Conservation (phyloP, 2,329 filamentous ascomycete species). For the Rhynchosporium graminicola region DNA sequence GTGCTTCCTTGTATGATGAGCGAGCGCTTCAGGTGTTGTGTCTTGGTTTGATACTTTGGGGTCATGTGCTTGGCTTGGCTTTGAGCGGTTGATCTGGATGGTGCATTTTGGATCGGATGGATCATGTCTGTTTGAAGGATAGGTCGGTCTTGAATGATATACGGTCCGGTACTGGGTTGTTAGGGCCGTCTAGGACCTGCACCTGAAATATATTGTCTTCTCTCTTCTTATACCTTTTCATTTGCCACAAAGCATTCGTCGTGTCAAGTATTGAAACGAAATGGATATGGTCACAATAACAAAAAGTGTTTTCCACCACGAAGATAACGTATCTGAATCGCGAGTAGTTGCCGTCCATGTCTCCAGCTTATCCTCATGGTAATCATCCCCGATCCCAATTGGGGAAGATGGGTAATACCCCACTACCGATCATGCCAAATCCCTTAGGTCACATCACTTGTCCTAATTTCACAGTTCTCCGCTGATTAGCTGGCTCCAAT, state of each 20-base stretch:
- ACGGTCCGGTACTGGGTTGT: constrained; percentile 31
- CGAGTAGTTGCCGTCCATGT: neutral
- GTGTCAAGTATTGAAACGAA: constrained; percentile 21
- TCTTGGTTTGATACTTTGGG: constrained; percentile 27
- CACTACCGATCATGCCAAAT: neutral
- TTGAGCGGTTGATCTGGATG: constrained; percentile 35
- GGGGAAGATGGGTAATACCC: constrained; percentile 7
- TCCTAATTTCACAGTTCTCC: neutral
- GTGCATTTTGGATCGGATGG: constrained; percentile 36
- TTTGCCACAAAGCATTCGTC: constrained; percentile 4
- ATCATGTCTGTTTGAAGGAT: constrained; percentile 32
- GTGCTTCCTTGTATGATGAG: constrained; percentile 37
- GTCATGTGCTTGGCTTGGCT: constrained; percentile 24
- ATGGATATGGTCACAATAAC: constrained; percentile 17
- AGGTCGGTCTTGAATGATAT: constrained; percentile 31
- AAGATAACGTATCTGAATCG: neutral
- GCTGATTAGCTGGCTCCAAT: neutral
- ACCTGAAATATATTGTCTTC: constrained; percentile 27
- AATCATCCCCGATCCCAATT: neutral
- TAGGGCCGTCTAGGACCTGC: constrained; percentile 26
- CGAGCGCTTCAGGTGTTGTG: constrained; percentile 29
- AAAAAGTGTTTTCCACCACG: neutral
- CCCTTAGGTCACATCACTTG: neutral
- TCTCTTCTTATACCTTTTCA: constrained; percentile 7
- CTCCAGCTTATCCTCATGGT: neutral